These are phyloP conservation scores for Plasmodium sp. DNA, from an alignment of 169 alveolate species.

Conservation along the genomic window DNA sequence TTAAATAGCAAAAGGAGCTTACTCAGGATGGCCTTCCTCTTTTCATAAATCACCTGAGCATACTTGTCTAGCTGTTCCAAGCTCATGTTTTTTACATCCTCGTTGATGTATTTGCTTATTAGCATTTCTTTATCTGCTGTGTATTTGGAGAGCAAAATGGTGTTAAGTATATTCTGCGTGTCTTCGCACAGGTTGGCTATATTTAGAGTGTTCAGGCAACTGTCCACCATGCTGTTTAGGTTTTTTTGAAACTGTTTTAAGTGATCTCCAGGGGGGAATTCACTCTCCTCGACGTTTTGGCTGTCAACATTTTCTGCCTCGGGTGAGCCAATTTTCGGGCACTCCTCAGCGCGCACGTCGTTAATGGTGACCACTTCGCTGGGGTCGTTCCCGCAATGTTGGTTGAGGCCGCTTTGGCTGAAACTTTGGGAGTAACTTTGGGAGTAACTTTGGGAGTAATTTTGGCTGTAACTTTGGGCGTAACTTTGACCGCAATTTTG, in stretches of 20 bases:
- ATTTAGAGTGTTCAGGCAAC: conserved; percentile 30
- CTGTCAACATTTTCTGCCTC: background rate
- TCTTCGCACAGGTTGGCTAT: conserved; percentile 17
- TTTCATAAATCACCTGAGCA: conserved; percentile 51
- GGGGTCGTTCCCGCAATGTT: background rate
- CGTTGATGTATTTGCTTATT: conserved; percentile 44
- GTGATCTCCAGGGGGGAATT: conserved; percentile 15
- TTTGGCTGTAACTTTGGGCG: background rate
- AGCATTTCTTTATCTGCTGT: conserved; percentile 52
- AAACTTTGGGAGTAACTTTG: background rate
- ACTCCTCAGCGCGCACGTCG: background rate
- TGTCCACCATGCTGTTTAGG: conserved; percentile 26
- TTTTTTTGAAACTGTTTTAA: conserved; percentile 35
- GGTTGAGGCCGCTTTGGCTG: background rate
- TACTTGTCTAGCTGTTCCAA: conserved; percentile 46
- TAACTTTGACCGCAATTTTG: too few relatives aligned
- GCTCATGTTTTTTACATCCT: conserved; percentile 46
- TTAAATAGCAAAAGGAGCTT: conserved; percentile 55
- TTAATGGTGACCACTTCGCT: background rate
- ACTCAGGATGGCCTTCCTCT: conserved; percentile 16
- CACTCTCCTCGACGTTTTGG: background rate
- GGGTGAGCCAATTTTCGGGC: background rate
- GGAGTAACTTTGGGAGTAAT: background rate
- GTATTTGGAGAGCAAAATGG: conserved; percentile 40
- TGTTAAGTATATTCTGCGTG: conserved; percentile 50